Evolutionary conservation across 208 protist genomes (phyloP), one percentile per base, ranked within the genome.

Genomic region (Trypanosoma melophagium): DNA sequence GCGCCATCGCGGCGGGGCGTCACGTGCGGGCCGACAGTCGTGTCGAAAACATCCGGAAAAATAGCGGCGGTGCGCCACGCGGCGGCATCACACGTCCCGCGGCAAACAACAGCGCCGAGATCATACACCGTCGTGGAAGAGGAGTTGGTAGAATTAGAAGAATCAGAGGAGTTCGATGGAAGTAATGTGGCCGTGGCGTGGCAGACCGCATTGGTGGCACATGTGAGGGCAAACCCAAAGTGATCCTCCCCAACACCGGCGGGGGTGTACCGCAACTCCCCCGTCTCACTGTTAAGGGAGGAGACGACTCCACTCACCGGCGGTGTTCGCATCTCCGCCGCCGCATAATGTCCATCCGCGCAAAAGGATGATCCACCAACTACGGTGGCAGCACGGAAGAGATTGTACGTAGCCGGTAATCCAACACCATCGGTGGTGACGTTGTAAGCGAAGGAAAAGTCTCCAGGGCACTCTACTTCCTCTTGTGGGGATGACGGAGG

Each of bases 1-100:
- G 68, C 69, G 40, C 71, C 74, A 71, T 94, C 87, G 44, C 75
- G 76, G 57, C 87, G 84, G 17, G 75, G 65, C 14, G 78, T 83
- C 52, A 77, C 71, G 19, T 64, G 7, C 35, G 66, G 55, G 25
- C 62, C 63, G 28, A 25, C 62, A 25, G 64, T 85, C 3, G 76
- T 64, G 56, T 88, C 82, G 52, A 88, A 92, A 60, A 76, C 40
- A 47, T 57, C 59, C 13, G 79, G 61, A 61, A 74, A 49, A 3
- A 47, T 50, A 1, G 76, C 69, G 13, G 67, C 74, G 17, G 77
- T 60, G 55, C 79, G 82, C 83, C 83, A 90, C 24, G 85, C 83
- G 13, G 51, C 59, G 25, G 72, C 65, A 66, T 92, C 79, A 69
- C 90, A 96, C 12, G 83, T 93, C 14, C 90, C 90, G 21, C 83